These are phyloP conservation scores for Leucosporidium scottii DNA, from an alignment of 768 basidiomycete species.

Conservation along the genomic window DNA sequence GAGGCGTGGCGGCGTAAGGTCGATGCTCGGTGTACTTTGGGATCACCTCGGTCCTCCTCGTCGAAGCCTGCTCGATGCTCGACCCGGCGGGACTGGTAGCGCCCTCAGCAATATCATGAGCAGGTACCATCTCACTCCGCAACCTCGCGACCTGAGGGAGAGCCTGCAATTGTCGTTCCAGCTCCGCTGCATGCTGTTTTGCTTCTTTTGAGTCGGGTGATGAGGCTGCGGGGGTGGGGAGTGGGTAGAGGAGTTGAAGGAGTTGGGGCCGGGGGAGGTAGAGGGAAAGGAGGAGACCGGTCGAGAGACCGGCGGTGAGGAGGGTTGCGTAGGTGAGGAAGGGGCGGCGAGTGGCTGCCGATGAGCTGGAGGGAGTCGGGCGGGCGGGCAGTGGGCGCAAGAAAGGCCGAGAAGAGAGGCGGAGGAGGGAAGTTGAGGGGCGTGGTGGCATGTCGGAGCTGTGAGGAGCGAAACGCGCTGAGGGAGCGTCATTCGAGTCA, in stretches of 20 bases:
- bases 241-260: slow-evolving; percentile 64
- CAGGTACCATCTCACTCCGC: slow-evolving; percentile 48
- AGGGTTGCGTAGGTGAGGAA: slow-evolving; percentile 23
- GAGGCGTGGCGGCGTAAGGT: slow-evolving; percentile 53
- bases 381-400: not conserved
- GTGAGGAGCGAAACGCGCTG: no score
- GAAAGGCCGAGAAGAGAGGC: no score
- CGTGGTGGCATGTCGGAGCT: no score
- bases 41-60: not conserved
- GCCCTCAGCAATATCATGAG: slow-evolving; percentile 38
- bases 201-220: slow-evolving; percentile 55
- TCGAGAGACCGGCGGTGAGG: slow-evolving; percentile 17
- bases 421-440: no score
- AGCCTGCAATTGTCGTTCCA: slow-evolving; percentile 64
- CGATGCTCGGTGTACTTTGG: slow-evolving; percentile 64
- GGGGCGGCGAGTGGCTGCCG: not conserved
- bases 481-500: no score
- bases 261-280: slow-evolving; percentile 52
- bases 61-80: not conserved
- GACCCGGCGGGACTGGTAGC: slow-evolving; percentile 2
- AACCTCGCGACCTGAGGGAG: slow-evolving; percentile 56
- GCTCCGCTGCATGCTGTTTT: slow-evolving; percentile 50
- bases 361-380: not conserved
- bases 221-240: slow-evolving; percentile 67
- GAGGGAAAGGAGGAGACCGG: slow-evolving; percentile 20